These are phyloP conservation scores for Picea abies DNA, from an alignment of 83 land plant species.

Conservation along the genomic window DNA sequence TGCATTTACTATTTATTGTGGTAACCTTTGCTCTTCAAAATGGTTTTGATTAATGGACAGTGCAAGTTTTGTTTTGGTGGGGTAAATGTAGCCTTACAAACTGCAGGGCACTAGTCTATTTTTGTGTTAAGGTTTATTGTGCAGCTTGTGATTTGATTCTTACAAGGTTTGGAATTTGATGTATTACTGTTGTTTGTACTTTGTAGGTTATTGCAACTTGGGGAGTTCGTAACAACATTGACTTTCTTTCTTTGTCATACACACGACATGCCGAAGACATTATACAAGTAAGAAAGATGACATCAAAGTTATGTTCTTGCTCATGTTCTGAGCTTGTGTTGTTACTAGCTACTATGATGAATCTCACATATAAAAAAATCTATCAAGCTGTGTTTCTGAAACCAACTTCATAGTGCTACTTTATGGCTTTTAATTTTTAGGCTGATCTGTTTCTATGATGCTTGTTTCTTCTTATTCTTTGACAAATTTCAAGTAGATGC, in stretches of 20 bases:
- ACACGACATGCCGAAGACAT: conserved; percentile 93
- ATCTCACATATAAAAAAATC: too few relatives aligned
- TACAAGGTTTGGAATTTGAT: too few relatives aligned
- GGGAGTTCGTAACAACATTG: conserved; percentile 84
- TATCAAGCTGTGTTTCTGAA: too few relatives aligned
- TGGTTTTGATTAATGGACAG: background rate
- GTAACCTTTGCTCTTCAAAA: background rate
- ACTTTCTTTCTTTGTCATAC: conserved; percentile 84
- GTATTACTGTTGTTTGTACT: background rate
- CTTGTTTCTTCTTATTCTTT: too few relatives aligned
- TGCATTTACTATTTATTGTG: background rate
- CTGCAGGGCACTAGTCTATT: background rate
- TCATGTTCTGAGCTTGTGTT: background rate
- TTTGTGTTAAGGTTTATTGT: background rate
- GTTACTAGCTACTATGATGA: too few relatives aligned
- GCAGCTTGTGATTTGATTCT: background rate
- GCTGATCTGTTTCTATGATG: too few relatives aligned
- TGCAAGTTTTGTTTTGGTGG: background rate
- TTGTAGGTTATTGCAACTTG: conserved; percentile 72
- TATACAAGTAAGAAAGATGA: conserved; percentile 44
- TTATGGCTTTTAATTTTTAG: too few relatives aligned
- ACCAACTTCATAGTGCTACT: too few relatives aligned
- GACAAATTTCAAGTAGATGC: too few relatives aligned
- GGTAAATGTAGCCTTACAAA: too few relatives aligned
- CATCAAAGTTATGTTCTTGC: background rate